Conservation (phyloP, 2,329 filamentous ascomycete species). For the Fusarium gaditjirri region DNA sequence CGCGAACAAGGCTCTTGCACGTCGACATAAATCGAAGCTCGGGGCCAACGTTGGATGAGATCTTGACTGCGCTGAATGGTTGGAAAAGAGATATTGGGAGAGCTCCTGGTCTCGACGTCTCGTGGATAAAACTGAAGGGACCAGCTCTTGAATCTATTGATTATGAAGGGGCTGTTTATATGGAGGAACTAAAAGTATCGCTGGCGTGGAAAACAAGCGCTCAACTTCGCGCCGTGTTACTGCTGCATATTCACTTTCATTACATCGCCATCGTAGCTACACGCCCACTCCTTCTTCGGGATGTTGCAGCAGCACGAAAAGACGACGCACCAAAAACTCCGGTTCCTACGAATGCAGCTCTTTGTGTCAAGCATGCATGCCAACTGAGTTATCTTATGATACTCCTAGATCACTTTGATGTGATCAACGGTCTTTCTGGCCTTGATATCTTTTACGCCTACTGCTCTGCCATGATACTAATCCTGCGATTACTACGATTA, state of each 20-base stretch:
- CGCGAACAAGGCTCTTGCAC: constrained; percentile 41
- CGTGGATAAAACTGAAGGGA: constrained; percentile 22
- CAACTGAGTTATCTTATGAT: constrained; percentile 48
- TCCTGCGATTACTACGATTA: constrained; percentile 23
- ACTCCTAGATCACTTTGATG: constrained; percentile 47
- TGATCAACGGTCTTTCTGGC: constrained; percentile 49
- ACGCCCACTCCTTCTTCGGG: constrained; percentile 45
- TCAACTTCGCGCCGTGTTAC: constrained; percentile 44
- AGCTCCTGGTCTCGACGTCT: constrained; percentile 22
- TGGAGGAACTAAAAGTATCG: constrained; percentile 44
- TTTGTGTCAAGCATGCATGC: constrained; percentile 45
- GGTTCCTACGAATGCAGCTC: constrained; percentile 3
- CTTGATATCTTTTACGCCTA: constrained; percentile 52
- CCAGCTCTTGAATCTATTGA: background rate
- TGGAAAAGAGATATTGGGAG: constrained; percentile 30
- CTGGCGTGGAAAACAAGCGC: constrained; percentile 43
- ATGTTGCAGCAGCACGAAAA: constrained; percentile 28
- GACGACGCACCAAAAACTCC: background rate
- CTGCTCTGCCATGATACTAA: constrained; percentile 47
- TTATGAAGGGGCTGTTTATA: constrained; percentile 29
- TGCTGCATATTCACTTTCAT: constrained; percentile 48
- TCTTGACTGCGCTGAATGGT: background rate
- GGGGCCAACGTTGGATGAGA: constrained; percentile 26
- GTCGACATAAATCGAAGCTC: constrained; percentile 2
- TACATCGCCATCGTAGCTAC: constrained; percentile 49